Evolutionary conservation across 2,329 filamentous ascomycete species (phyloP), one percentile per base, ranked within the genome.

Genomic region (Trichoderma asperellum): DNA sequence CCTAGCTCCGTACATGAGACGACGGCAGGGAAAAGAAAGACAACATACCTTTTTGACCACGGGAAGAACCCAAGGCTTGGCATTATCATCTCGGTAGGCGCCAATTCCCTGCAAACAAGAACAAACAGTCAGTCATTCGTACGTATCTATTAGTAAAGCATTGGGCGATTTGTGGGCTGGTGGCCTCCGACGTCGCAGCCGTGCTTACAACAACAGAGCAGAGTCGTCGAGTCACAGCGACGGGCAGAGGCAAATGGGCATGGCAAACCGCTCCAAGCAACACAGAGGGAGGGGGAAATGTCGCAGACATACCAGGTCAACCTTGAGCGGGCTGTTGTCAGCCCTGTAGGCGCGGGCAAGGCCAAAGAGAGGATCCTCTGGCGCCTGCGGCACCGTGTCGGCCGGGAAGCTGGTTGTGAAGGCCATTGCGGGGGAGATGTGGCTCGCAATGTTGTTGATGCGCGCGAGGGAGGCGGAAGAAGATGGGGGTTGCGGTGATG

Each of bases 21-120:
- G 34, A 14, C 7, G 40, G 21, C 40, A 37, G 59, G 47, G 61
- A 65, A 70, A 53, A 34, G 32, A 27, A 57, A 34, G 68, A 69
- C 52, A 43, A 65, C 74, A 66, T 83, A 97, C 95, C 92, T 97
- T 96, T 84, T 93, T 96, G 71, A 98, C 95, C 2, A 98, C 95
- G 24, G 96, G 95, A 72, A 99, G 83, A 71, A 99, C 90, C 96
- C 96, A 99, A 3, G 96, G 96, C 85, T 98, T 98, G 71, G 94
- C 95, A 78, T 94, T 91, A 83, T 98, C 87, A 78, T 97, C 96
- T 79, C 96, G 88, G 83, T 99, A 99, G 70, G 96, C 96, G 75
- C 96, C 96, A 83, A 98, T 89, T 70, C 88, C 88, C 87, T 88
- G 70, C 34, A 43, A 58, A 49, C 49, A 49, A 35, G 65, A 69